Conservation (phyloP, 257 asterid genomes). For the Solanum verrucosum region DNA sequence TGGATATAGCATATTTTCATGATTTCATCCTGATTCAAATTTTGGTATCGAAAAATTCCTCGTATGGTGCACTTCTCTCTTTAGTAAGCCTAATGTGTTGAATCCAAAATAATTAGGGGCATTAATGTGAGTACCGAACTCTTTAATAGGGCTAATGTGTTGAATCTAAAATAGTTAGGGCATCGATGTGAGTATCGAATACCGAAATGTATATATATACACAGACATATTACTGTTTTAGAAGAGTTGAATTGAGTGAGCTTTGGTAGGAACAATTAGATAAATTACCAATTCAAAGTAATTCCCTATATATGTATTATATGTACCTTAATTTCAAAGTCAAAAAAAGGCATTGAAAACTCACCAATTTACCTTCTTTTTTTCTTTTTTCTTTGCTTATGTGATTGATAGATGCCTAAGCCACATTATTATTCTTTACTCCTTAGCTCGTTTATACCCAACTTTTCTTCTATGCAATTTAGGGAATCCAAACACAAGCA, state of each 20-base stretch:
- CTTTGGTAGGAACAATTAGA: not conserved
- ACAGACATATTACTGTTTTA: not conserved
- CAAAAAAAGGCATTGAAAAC: conserved; percentile 18
- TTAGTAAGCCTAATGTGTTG: not conserved
- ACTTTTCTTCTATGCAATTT: conserved; percentile 16
- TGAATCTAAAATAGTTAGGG: not conserved
- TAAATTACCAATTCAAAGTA: not conserved
- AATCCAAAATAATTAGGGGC: not conserved
- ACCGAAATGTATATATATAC: not conserved
- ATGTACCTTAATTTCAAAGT: not conserved
- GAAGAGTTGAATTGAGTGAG: not conserved
- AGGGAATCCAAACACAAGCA: not conserved
- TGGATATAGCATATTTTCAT: not conserved
- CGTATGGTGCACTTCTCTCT: not conserved
- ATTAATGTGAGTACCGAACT: not conserved
- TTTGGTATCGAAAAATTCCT: not conserved
- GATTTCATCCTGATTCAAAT: not conserved
- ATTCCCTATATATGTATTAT: not conserved
- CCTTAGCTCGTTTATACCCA: conserved; percentile 52
- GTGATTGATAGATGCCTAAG: conserved; percentile 26
- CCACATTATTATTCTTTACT: conserved; percentile 16
- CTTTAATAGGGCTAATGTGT: not conserved
- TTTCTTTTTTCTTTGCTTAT: not conserved
- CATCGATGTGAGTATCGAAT: not conserved
- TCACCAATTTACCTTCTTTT: conserved; percentile 14